Conservation (phyloP, 192 early-diverging fungal species). For the Linnemannia zychae region DNA sequence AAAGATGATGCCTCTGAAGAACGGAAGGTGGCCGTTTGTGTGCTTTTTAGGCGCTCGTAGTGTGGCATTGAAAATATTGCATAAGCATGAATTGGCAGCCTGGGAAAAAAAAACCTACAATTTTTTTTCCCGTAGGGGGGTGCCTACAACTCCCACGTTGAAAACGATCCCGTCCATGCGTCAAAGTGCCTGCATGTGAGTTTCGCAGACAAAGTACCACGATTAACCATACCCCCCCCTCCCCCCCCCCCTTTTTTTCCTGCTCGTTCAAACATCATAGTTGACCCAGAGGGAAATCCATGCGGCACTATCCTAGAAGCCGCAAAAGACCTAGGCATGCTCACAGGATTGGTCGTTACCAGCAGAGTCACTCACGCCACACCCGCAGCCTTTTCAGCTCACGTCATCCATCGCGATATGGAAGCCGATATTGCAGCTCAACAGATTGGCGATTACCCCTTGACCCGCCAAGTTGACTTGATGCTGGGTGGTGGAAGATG, state of each 20-base stretch:
- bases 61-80: not conserved
- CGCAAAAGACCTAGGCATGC: constrained; percentile 84
- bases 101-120: not conserved
- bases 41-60: no score
- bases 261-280: constrained; percentile 29
- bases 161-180: not conserved
- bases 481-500: constrained; percentile 94
- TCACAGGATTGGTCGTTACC: constrained; percentile 94
- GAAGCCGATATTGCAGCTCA: constrained; percentile 91
- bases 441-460: constrained; percentile 90
- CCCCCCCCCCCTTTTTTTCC: not conserved
- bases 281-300: constrained; percentile 71
- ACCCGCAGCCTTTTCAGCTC: constrained; percentile 84
- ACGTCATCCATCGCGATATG: constrained; percentile 82
- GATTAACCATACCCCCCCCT: no score
- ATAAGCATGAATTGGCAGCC: not conserved
- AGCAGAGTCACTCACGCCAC: constrained; percentile 96
- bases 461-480: constrained; percentile 85
- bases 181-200: not conserved
- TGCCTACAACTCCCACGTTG: not conserved
- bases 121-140: not conserved
- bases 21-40: no score
- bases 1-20: not conserved
- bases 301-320: constrained; percentile 97
- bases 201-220: no score